Evolutionary conservation across 73 alveolate species (phyloP).

Genomic region (Symbiodinium pilosum): DNA sequence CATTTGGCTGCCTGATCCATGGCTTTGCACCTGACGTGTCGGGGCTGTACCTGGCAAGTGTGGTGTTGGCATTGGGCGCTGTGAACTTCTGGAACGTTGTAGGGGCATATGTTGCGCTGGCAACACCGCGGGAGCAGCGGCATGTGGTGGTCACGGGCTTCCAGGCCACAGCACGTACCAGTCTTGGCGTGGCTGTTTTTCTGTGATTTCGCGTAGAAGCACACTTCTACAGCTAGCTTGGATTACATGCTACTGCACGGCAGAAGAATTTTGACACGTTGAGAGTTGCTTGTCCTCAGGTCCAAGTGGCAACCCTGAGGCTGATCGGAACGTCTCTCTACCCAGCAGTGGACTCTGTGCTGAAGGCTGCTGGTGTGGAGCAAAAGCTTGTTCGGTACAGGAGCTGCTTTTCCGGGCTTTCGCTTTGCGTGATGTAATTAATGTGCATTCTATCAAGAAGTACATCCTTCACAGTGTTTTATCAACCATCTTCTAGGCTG

Average conservation of each 20-base stretch:
- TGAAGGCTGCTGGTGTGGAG: conserved; percentile 12
- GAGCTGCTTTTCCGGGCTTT: neutral
- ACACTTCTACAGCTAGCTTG: neutral
- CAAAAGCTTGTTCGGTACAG: conserved; percentile 67
- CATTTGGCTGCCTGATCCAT: conserved; percentile 82
- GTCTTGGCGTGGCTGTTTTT: too few species aligned
- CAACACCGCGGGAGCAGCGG: conserved; percentile 86
- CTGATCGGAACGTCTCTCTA: conserved; percentile 68
- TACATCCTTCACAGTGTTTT: too few species aligned
- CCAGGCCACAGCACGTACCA: neutral
- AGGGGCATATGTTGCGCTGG: conserved; percentile 80
- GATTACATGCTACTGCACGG: neutral
- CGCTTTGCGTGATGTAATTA: neutral
- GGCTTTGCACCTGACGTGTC: conserved; percentile 67
- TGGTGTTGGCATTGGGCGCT: conserved; percentile 66
- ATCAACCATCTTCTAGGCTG: too few species aligned
- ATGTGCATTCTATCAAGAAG: neutral
- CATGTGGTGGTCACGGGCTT: conserved; percentile 84
- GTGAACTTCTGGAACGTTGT: conserved; percentile 93
- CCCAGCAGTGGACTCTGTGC: conserved; percentile 50
- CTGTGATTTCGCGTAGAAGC: too few species aligned
- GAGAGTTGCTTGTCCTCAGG: conserved; percentile 33
- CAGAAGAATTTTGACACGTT: neutral
- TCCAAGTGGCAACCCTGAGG: conserved; percentile 58
- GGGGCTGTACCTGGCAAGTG: conserved; percentile 53